phyloP scores from a whole-genome alignment of 257 asterid genomes.

The Primulina tabacum region DNA sequence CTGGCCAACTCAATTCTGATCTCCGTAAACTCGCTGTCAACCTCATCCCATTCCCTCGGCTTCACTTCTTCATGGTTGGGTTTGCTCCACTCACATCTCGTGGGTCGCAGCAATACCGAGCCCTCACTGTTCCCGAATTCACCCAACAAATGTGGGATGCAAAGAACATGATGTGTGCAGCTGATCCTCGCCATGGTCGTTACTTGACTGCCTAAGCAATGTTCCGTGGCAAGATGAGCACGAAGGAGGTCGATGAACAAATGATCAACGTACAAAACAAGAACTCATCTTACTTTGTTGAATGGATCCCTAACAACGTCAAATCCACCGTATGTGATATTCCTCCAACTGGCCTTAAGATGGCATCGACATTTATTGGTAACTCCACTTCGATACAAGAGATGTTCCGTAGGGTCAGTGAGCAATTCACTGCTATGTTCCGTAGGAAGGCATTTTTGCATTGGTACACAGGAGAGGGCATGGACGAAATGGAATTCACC shows the following conservation, averaged over 20 bases:
- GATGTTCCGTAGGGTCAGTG: conserved; percentile 61
- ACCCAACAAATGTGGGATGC: conserved; percentile 89
- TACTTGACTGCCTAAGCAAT: conserved; percentile 61
- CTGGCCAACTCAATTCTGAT: conserved; percentile 83
- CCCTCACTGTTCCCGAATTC: conserved; percentile 76
- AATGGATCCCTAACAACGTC: conserved; percentile 70
- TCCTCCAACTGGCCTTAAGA: conserved; percentile 64
- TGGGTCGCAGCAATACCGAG: conserved; percentile 77
- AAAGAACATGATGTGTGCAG: conserved; percentile 80
- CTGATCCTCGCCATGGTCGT: conserved; percentile 71
- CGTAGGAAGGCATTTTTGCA: conserved; percentile 69
- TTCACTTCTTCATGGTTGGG: conserved; percentile 82
- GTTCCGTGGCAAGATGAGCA: conserved; percentile 71
- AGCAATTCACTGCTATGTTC: conserved; percentile 74
- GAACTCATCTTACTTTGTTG: conserved; percentile 65
- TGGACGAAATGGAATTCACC: conserved; percentile 69
- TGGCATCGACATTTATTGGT: conserved; percentile 68
- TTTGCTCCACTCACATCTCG: conserved; percentile 87
- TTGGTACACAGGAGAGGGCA: conserved; percentile 70
- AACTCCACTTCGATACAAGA: conserved; percentile 68
- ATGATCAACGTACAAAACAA: conserved; percentile 67
- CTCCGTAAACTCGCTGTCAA: conserved; percentile 76
- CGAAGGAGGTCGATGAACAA: conserved; percentile 65
- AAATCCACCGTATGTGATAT: conserved; percentile 71
- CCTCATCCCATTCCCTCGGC: conserved; percentile 75